Conservation (phyloP, 192 early-diverging fungal genomes). For the Physocladia obscura region DNA sequence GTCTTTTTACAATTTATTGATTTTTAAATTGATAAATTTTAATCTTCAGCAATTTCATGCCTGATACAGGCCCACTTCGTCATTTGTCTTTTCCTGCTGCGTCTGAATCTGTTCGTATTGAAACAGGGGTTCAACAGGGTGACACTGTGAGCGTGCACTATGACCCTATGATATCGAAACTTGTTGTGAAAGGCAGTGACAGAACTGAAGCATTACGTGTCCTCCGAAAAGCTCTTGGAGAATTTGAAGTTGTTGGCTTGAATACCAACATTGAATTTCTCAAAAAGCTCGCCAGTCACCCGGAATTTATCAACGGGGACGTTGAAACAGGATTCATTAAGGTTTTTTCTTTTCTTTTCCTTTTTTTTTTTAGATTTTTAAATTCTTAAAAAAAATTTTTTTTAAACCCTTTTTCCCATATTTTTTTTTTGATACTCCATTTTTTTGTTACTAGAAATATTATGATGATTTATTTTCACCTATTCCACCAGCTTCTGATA, state of each 20-base stretch:
- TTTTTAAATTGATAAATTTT: too few species aligned
- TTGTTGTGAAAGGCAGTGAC: slow-evolving; percentile 81
- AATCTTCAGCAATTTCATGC: slow-evolving; percentile 76
- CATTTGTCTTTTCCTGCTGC: slow-evolving; percentile 71
- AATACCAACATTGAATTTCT: slow-evolving; percentile 95
- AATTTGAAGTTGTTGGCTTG: slow-evolving; percentile 86
- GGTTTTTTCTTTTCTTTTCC: slow-evolving; percentile 33
- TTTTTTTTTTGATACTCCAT: slow-evolving; percentile 9
- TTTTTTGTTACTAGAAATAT: slow-evolving; percentile 60
- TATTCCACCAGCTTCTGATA: slow-evolving; percentile 35
- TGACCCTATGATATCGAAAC: slow-evolving; percentile 94
- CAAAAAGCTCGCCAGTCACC: slow-evolving; percentile 71
- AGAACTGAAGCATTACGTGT: slow-evolving; percentile 79
- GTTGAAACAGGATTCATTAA: slow-evolving; percentile 95
- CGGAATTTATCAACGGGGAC: slow-evolving; percentile 80
- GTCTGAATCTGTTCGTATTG: slow-evolving; percentile 71
- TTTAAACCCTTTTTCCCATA: slow-evolving; percentile 8
- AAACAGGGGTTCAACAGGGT: slow-evolving; percentile 90
- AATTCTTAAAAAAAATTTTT: too few species aligned
- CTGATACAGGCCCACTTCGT: slow-evolving; percentile 86
- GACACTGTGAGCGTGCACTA: slow-evolving; percentile 92
- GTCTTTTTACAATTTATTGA: slow-evolving; percentile 18
- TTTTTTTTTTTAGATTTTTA: background rate
- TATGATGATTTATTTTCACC: slow-evolving; percentile 62
- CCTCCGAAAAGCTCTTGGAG: slow-evolving; percentile 75